Evolutionary conservation across 2,329 filamentous ascomycete species (phyloP).

Genomic region (Trichoderma guizhouense): DNA sequence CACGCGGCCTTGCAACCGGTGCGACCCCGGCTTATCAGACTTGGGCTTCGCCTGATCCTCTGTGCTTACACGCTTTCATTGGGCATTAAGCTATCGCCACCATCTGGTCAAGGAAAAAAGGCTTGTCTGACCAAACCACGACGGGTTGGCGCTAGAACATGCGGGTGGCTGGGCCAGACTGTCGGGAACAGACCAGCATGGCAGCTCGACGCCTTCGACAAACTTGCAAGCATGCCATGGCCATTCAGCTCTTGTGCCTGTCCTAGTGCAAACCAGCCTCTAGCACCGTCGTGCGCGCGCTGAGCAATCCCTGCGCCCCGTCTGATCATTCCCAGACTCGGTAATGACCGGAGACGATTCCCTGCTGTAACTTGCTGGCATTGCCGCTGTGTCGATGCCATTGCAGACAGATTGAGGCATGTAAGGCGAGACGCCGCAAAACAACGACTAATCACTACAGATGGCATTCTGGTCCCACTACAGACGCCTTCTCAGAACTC

Average conservation of each 20-base stretch:
- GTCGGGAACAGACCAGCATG: not conserved
- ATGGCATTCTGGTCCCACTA: not conserved
- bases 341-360: not conserved
- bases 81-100: not conserved
- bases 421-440: not conserved
- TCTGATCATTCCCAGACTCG: not conserved
- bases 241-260: not conserved
- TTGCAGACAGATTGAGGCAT: not conserved
- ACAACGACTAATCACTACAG: not conserved
- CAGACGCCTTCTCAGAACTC: not conserved
- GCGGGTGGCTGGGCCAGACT: slow-evolving; percentile 14
- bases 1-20: not conserved
- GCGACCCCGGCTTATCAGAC: not conserved
- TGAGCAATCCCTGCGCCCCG: not conserved
- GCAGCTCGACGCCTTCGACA: not conserved
- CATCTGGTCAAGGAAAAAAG: not conserved
- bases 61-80: not conserved
- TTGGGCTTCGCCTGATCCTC: not conserved
- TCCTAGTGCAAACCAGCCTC: not conserved
- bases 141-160: slow-evolving; percentile 2
- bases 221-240: not conserved
- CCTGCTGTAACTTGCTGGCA: not conserved
- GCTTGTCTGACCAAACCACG: slow-evolving; percentile 9
- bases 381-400: not conserved
- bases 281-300: not conserved